Evolutionary conservation across 73 alveolate species (phyloP).

Genomic region (Loxodes magnus): DNA sequence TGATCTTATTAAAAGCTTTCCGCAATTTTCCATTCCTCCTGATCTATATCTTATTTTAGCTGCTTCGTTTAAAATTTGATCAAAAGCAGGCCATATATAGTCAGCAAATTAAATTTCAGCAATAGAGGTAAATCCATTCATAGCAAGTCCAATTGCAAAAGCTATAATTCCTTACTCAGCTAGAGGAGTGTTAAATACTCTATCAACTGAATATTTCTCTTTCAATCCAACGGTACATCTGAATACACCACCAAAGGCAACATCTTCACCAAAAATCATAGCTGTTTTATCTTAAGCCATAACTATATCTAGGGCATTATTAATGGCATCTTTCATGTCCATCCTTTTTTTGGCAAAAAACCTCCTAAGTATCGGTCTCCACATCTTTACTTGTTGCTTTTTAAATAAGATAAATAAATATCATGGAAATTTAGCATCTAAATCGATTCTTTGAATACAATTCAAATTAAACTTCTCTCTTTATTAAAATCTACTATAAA

Average conservation of each 20-base stretch:
- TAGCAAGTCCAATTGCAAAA: conserved; percentile 86
- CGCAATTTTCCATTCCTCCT: conserved; percentile 63
- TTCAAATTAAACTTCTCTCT: conserved; percentile 9
- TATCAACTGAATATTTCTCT: conserved; percentile 75
- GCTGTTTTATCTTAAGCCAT: conserved; percentile 45
- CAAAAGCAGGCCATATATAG: conserved; percentile 92
- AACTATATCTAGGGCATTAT: conserved; percentile 64
- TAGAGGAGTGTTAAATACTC: conserved; percentile 89
- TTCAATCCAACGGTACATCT: conserved; percentile 72
- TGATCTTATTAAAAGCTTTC: conserved; percentile 62
- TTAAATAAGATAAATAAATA: too few relatives aligned
- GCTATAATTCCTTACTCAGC: conserved; percentile 89
- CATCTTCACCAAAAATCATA: conserved; percentile 87
- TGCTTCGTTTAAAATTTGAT: conserved; percentile 86
- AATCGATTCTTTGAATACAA: conserved; percentile 19
- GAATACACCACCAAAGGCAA: conserved; percentile 94
- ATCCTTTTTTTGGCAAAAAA: conserved; percentile 22
- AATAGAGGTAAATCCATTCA: conserved; percentile 76
- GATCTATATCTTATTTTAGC: conserved; percentile 78
- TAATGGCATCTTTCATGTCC: conserved; percentile 52
- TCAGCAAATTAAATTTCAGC: conserved; percentile 93
- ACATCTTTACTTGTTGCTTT: too few relatives aligned
- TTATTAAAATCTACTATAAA: not conserved
- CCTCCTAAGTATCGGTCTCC: too few relatives aligned
- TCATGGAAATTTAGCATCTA: conserved; percentile 18